Base-by-base conservation (phyloP, 2,329 filamentous ascomycete genomes). In the Colletotrichum aenigma region DNA sequence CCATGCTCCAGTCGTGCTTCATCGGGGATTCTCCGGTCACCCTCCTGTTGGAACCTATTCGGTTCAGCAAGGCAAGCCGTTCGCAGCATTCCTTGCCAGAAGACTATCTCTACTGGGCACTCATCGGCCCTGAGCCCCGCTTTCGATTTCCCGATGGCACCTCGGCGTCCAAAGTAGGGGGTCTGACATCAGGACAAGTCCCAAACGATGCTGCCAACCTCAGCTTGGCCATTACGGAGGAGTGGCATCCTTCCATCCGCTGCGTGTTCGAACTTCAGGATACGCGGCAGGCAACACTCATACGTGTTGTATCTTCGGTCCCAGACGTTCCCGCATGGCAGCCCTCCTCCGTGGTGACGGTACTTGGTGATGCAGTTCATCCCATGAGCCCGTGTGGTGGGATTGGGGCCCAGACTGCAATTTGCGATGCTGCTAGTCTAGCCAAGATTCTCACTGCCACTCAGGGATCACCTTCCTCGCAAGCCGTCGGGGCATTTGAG, bases 261-360 rank as follows among this genome's bases (percentile, higher is more conserved):
- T 87, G 90, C 2, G 81, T 93, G 0, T 89, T 93, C 74, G 90
- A 92, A 7, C 78, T 91, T 43, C 92, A 93, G 89, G 80, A 84
- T 7, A 89, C 88, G 71, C 77, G 82, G 0, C 90, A 93, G 77
- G 89, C 91, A 0, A 91, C 92, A 0, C 93, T 93, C 77, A 93
- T 91, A 90, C 93, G 92, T 78, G 93, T 93, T 64, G 93, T 91
- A 3, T 93, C 90, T 77, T 92, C 91, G 0, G 88, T 86, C 0
- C 91, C 91, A 0, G 91, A 91, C 2, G 90, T 93, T 0, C 91
- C 92, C 0, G 85, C 89, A 60, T 93, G 92, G 92, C 78, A 83
- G 10, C 93, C 91, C 60, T 87, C 91, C 69, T 86, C 88, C 0
- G 86, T 91, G 0, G 90, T 92, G 12, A 92, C 90, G 0, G 85